phyloP scores from a whole-genome alignment of 2,329 filamentous ascomycete species.

The Fusarium odoratissimum region DNA sequence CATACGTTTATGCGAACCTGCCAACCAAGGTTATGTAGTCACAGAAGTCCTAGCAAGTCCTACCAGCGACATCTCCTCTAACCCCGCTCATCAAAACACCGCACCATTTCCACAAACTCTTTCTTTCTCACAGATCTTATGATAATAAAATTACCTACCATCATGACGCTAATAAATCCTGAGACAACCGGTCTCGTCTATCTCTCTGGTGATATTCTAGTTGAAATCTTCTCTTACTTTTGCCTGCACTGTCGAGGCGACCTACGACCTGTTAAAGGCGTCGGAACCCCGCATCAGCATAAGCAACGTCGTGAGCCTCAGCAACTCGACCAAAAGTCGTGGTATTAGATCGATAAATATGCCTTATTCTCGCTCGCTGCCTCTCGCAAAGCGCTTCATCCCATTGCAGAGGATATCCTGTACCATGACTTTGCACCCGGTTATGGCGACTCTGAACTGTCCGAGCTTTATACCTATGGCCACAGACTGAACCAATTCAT shows the following conservation, averaged over 20 bases:
- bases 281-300: not conserved
- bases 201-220: no score
- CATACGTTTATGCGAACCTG: no score
- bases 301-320: not conserved
- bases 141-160: rapidly evolving
- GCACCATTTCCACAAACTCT: not conserved
- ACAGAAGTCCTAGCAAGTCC: no score
- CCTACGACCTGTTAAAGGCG: not conserved
- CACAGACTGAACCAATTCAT: not conserved
- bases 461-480: rapidly evolving
- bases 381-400: not conserved
- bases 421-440: not conserved
- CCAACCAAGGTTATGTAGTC: no score
- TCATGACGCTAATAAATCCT: no score
- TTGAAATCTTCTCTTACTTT: not conserved
- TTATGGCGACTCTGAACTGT: not conserved
- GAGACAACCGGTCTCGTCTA: no score
- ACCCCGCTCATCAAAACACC: no score
- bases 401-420: not conserved
- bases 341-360: not conserved
- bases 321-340: not conserved
- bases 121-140: rapidly evolving
- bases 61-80: no score
- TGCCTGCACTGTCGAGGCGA: not conserved
- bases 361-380: rapidly evolving